A percentile compares a stretch with the other conserved stretches of the same genome.
These are phyloP conservation scores for Debaryomycetaceae sp. DNA, from an alignment of 1,139 yeast species.

Conservation along the genomic window DNA sequence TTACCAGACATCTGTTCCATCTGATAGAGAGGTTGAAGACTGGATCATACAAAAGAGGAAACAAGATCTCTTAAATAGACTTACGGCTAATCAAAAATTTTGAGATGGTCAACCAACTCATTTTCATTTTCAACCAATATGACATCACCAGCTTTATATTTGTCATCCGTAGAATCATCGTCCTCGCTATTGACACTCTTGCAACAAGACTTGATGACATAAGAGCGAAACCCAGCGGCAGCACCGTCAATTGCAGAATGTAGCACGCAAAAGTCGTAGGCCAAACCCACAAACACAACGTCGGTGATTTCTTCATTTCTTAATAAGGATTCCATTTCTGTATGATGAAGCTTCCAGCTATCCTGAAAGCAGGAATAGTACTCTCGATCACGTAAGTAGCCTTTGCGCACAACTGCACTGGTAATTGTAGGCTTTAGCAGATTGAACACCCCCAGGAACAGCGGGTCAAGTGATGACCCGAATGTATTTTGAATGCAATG, in stretches of 20 bases:
- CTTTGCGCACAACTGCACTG: conserved; percentile 58
- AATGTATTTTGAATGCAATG: conserved; percentile 74
- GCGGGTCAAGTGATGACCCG: conserved; percentile 65
- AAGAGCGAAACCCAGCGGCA: conserved; percentile 57
- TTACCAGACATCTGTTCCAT: background rate
- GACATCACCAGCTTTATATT: conserved; percentile 28
- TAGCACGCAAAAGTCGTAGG: conserved; percentile 81
- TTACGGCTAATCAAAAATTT: background rate
- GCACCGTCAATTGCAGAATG: conserved; percentile 71
- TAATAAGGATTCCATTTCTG: conserved; percentile 58
- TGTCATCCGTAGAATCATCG: conserved; percentile 22
- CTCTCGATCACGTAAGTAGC: conserved; percentile 68
- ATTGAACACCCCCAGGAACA: conserved; percentile 26
- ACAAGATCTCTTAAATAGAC: conserved; percentile 35
- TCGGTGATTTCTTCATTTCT: conserved; percentile 45
- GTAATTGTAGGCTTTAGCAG: conserved; percentile 22
- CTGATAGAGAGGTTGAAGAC: conserved; percentile 7
- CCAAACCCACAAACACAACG: conserved; percentile 77
- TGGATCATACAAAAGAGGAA: conserved; percentile 47
- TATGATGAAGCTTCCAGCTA: conserved; percentile 67
- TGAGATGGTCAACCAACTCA: conserved; percentile 11
- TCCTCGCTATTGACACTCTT: conserved; percentile 35
- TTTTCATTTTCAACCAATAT: conserved; percentile 3
- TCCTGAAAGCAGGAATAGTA: conserved; percentile 89
- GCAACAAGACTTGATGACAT: conserved; percentile 53